Base-by-base conservation (phyloP, 371 early-diverging fungal genomes). In the Smittium mucronatum region DNA sequence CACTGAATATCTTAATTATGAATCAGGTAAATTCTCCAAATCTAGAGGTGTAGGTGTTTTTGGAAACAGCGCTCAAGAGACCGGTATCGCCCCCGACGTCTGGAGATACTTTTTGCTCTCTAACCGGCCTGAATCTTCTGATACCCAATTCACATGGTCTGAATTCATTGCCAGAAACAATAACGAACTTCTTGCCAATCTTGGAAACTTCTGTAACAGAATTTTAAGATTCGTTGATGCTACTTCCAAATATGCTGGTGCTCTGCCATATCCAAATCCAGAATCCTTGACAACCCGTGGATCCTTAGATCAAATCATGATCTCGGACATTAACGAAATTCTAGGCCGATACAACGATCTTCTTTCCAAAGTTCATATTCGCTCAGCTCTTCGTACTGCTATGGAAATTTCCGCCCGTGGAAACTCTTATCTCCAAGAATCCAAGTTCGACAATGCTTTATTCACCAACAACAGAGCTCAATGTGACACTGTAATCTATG, bases 181-280 rank as follows among this genome's bases (percentile, higher is more conserved):
- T 84, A 86, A 83, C 74, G 99, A 98, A 82, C 84, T 99, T 63
- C 85, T 99, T 58, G 93, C 93, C 70, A 99, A 98, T 80, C 76
- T 99, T 21, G 99, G 99, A 71, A 99, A 99, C 89, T 92, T 99
- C 81, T 92, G 94, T 75, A 98, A 98, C 84, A 90, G 99, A 73
- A 90, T 93, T 31, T 84, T 99, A 79, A 97, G 97, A 80, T 99
- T 95, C 82, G 83, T 94, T 57, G 80, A 78, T 47, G 76, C 68
- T 58, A 75, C 82, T 65, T 81, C 92, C 63, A 97, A 95, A 77
- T 93, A 93, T 77, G 88, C 89, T 32, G 82, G 87, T 34, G 79
- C 86, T 1, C 76, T 93, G 29, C 94, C 97, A n/a, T 76, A 80
- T 29, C 85, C 83, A 58, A 70, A 82, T 58, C 71, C 76, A 1